These are phyloP conservation scores for Urostyla sp. DNA, from an alignment of 73 alveolate genomes.

Conservation along the genomic window DNA sequence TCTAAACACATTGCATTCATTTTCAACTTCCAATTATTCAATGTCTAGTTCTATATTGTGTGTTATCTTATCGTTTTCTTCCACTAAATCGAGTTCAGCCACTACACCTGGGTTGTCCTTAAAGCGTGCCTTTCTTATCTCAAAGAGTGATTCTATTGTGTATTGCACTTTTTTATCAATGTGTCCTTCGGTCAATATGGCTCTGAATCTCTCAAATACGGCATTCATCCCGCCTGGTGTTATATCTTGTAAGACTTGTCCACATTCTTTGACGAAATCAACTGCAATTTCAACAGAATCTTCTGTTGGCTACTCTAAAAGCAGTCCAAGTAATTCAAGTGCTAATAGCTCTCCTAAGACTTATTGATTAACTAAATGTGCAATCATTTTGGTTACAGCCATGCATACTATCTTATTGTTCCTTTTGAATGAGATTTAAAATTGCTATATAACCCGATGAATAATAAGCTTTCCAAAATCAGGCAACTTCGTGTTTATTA, in stretches of 20 bases:
- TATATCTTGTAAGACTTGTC: conserved; percentile 96
- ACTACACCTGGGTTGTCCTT: conserved; percentile 88
- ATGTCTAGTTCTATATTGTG: conserved; percentile 95
- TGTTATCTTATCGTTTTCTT: conserved; percentile 98
- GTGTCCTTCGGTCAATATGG: conserved; percentile 88
- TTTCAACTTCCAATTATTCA: conserved; percentile 90
- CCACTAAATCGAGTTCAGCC: conserved; percentile 98
- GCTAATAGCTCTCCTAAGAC: conserved; percentile 96
- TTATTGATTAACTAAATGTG: conserved; percentile 98
- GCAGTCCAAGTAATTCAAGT: conserved; percentile 90
- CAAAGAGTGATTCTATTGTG: conserved; percentile 97
- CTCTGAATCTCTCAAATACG: conserved; percentile 96
- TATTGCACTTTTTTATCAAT: conserved; percentile 94
- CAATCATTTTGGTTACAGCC: conserved; percentile 96
- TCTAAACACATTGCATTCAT: conserved; percentile 93
- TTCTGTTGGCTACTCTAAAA: conserved; percentile 95
- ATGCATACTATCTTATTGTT: conserved; percentile 93
- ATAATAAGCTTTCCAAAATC: conserved; percentile 95
- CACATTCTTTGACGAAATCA: conserved; percentile 96
- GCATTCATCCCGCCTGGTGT: conserved; percentile 93
- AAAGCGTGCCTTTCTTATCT: conserved; percentile 93
- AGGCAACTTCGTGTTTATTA: conserved; percentile 98
- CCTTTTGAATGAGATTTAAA: conserved; percentile 96
- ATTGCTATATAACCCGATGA: conserved; percentile 93
- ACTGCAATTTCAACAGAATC: conserved; percentile 95